Evolutionary conservation across 768 basidiomycete genomes (phyloP).

Genomic region (Macrocybe gigantea): DNA sequence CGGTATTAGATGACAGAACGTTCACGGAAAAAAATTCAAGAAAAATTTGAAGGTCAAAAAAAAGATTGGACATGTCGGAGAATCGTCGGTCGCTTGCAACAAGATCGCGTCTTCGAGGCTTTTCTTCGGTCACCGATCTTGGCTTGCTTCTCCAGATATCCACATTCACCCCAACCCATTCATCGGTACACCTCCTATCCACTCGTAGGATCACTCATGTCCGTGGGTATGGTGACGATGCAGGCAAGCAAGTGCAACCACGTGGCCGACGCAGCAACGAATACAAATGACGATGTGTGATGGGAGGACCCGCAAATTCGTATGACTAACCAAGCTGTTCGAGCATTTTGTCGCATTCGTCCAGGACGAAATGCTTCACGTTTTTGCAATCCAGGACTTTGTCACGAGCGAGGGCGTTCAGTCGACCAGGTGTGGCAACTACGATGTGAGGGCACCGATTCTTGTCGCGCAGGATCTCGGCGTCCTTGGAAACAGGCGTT

Average conservation of each 20-base stretch:
- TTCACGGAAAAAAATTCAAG: constrained; percentile 45
- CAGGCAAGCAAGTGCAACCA: constrained; percentile 35
- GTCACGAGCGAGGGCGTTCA: constrained; percentile 93
- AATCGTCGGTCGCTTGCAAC: constrained; percentile 30
- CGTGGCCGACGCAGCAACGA: constrained; percentile 38
- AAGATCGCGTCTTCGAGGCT: constrained; percentile 23
- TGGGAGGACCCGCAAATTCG: constrained; percentile 64
- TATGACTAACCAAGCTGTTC: constrained; percentile 99
- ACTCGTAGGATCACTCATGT: constrained; percentile 31
- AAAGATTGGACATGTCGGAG: constrained; percentile 16
- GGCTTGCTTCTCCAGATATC: constrained; percentile 18
- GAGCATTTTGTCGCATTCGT: constrained; percentile 99
- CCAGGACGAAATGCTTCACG: constrained; percentile 98
- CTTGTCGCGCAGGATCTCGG: constrained; percentile 92
- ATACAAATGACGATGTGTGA: constrained; percentile 47
- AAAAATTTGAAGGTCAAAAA: constrained; percentile 25
- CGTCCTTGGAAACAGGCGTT: constrained; percentile 89
- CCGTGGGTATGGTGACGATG: constrained; percentile 29
- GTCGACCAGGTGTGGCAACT: constrained; percentile 95
- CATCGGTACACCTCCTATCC: constrained; percentile 24
- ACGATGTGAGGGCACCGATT: constrained; percentile 97
- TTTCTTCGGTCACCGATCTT: constrained; percentile 21
- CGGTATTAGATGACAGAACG: constrained; percentile 59
- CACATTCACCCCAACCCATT: constrained; percentile 29
- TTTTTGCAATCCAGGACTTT: constrained; percentile 93